These are phyloP conservation scores for Nematocida sp. DNA, from an alignment of 371 early-diverging fungal species.

Conservation along the genomic window DNA sequence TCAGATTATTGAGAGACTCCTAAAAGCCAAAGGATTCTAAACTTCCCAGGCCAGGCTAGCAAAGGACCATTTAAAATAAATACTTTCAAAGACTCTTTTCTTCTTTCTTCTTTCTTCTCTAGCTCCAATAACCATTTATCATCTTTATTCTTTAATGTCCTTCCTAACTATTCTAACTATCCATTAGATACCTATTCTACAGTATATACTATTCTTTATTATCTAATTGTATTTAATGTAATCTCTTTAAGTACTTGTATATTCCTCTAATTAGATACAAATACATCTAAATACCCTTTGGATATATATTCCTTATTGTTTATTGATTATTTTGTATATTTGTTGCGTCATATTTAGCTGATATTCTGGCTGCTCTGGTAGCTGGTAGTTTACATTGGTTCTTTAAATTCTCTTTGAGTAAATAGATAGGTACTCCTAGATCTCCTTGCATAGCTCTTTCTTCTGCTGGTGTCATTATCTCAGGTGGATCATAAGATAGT, in stretches of 20 bases:
- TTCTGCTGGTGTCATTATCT: conserved; percentile 23
- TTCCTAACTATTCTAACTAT: too few relatives aligned
- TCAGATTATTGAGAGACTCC: neutral
- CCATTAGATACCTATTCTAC: too few relatives aligned
- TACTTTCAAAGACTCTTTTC: neutral
- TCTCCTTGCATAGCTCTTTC: conserved; percentile 13
- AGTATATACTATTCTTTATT: too few relatives aligned
- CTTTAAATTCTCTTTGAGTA: conserved; percentile 31
- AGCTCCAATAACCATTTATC: too few relatives aligned
- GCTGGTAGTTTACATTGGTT: conserved; percentile 44
- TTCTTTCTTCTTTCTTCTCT: neutral
- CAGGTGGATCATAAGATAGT: conserved; percentile 1
- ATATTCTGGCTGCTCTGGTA: conserved; percentile 14
- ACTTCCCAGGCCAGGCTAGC: neutral
- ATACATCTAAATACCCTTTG: neutral
- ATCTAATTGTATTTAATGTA: too few relatives aligned
- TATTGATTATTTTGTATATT: neutral
- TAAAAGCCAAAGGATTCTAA: conserved; percentile 48
- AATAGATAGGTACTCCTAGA: neutral
- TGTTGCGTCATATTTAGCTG: conserved; percentile 22
- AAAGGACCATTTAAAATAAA: neutral
- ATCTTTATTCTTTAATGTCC: too few relatives aligned
- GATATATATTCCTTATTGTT: neutral
- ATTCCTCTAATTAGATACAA: neutral
- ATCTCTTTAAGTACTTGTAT: too few relatives aligned